Conservation (phyloP, 768 basidiomycete genomes). For the Phylloporus sp. region DNA sequence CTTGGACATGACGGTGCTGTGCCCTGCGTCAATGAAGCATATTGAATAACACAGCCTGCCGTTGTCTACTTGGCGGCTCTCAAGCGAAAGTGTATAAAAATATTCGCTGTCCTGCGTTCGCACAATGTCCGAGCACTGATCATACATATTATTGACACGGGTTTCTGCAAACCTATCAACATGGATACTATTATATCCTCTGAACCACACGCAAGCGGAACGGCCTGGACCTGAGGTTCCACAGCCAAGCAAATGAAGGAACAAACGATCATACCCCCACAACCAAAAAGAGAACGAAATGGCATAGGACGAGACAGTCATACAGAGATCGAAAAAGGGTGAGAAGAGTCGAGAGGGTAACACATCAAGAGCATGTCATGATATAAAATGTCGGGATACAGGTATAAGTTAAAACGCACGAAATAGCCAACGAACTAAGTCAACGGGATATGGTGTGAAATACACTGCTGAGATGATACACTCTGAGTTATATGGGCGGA, state of each 20-base stretch:
- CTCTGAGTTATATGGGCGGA: slow-evolving; percentile 1
- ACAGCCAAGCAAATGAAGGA: not conserved
- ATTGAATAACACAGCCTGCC: no score
- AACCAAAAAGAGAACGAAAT: not conserved
- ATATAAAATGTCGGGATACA: slow-evolving; percentile 21
- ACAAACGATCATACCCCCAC: no score
- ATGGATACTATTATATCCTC: no score
- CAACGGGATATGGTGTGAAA: not conserved
- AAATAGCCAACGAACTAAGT: not conserved
- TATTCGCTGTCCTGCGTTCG: no score
- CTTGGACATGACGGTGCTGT: no score
- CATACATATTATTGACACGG: no score
- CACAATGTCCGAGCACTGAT: no score
- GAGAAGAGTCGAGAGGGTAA: not conserved
- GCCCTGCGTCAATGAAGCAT: no score
- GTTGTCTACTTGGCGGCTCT: no score
- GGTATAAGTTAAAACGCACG: not conserved
- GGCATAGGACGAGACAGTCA: not conserved
- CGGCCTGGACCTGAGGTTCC: not conserved
- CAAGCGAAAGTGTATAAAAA: no score
- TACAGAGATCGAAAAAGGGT: not conserved
- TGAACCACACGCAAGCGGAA: no score
- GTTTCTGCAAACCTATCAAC: no score
- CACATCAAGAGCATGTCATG: not conserved
- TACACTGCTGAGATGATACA: not conserved